phyloP scores from a whole-genome alignment of 106 monocot genomes.

The Platanthera guangdongensis region DNA sequence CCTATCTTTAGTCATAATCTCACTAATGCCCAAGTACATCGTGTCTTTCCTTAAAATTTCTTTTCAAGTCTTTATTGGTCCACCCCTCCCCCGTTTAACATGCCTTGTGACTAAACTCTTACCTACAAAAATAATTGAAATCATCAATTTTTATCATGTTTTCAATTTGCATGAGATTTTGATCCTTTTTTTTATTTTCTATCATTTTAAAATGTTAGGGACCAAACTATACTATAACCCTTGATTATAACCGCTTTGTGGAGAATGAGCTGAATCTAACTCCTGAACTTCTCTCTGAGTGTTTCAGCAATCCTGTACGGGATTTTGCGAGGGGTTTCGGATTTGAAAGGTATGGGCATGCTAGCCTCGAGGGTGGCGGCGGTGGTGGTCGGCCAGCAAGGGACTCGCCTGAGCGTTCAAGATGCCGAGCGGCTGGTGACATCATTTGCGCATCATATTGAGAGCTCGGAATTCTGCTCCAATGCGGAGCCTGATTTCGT shows the following conservation, averaged over 20 bases:
- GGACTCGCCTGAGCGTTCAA: conserved; percentile 67
- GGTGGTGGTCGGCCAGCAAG: conserved; percentile 83
- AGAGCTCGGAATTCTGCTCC: conserved; percentile 34
- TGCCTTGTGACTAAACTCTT: no score
- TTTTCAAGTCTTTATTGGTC: no score
- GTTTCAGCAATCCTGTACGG: conserved; percentile 59
- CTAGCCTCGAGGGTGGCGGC: conserved; percentile 84
- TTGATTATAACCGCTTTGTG: neutral
- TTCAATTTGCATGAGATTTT: no score
- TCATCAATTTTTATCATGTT: no score
- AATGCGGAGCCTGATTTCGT: conserved; percentile 40
- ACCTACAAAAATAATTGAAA: no score
- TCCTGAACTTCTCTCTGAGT: neutral
- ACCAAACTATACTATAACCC: no score
- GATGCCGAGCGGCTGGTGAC: conserved; percentile 62
- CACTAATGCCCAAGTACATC: no score
- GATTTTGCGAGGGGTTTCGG: conserved; percentile 64
- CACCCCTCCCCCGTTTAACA: no score
- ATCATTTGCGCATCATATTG: conserved; percentile 45
- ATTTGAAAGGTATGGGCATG: conserved; percentile 78
- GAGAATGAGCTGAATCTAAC: neutral
- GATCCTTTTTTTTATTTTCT: no score
- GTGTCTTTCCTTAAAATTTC: no score
- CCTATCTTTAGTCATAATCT: no score
- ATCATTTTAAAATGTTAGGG: no score